phyloP scores from a whole-genome alignment of 257 asterid genomes.

The Ligustrum vulgare region DNA sequence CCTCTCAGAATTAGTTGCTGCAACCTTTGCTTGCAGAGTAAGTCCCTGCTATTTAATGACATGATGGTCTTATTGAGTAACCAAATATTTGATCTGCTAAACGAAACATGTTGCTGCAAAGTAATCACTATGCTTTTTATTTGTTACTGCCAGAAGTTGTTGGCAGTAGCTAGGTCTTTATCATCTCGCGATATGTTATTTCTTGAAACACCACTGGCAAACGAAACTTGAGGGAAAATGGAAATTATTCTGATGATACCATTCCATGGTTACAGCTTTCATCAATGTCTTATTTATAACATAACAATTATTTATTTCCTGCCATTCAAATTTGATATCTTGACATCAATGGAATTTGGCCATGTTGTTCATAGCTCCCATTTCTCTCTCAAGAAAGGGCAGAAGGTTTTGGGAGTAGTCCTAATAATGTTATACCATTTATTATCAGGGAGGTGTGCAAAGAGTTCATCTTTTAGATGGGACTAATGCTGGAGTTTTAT shows the following conservation, averaged over 20 bases:
- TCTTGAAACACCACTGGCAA: conserved; percentile 4
- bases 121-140: not conserved
- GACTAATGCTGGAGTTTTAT: conserved; percentile 79
- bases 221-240: not conserved
- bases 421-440: conserved; percentile 14
- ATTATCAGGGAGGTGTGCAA: conserved; percentile 87
- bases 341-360: conserved; percentile 16
- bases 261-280: not conserved
- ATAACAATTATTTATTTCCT: not conserved
- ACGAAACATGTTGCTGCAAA: not conserved
- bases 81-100: conserved; percentile 4
- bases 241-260: conserved; percentile 10
- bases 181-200: conserved; percentile 7
- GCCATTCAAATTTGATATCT: not conserved
- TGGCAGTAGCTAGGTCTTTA: conserved; percentile 10
- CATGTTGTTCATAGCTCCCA: not conserved
- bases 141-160: conserved; percentile 17
- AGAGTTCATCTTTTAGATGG: conserved; percentile 97
- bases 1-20: conserved; percentile 95
- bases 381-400: conserved; percentile 14
- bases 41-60: conserved; percentile 22
- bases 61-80: not conserved
- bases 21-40: conserved; percentile 97
- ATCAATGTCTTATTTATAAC: conserved; percentile 4
- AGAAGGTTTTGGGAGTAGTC: not conserved